Evolutionary conservation across 2,329 filamentous ascomycete species (phyloP).

Genomic region (Fusarium citri): DNA sequence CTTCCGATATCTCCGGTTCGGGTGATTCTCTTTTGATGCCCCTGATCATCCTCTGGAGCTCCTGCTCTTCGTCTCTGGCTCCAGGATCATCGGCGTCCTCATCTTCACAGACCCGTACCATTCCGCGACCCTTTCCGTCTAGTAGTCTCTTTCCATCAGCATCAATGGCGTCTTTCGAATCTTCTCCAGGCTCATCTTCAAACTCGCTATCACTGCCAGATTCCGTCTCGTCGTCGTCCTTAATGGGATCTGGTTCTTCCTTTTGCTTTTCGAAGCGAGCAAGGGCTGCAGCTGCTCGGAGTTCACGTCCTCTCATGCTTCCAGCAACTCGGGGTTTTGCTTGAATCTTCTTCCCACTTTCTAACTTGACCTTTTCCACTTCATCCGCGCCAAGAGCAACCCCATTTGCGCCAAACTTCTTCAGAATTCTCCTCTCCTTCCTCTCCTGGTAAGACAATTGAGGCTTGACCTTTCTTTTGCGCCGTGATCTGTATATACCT

Average conservation of each 20-base stretch:
- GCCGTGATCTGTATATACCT: slow-evolving; percentile 76
- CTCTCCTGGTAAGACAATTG: slow-evolving; percentile 75
- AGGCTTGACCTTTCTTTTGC: slow-evolving; percentile 66
- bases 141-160: slow-evolving; percentile 72
- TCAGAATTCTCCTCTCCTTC: slow-evolving; percentile 77
- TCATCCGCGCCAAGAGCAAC: slow-evolving; percentile 77
- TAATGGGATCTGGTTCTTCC: slow-evolving; percentile 55
- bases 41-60: slow-evolving; percentile 65
- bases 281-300: slow-evolving; percentile 80
- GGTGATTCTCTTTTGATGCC: slow-evolving; percentile 42
- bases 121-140: slow-evolving; percentile 72
- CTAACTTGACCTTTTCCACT: slow-evolving; percentile 71
- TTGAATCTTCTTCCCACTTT: slow-evolving; percentile 71
- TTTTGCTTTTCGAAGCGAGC: slow-evolving; percentile 74
- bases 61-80: slow-evolving; percentile 66
- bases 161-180: slow-evolving; percentile 68
- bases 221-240: slow-evolving; percentile 53
- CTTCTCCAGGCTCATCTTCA: slow-evolving; percentile 58
- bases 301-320: slow-evolving; percentile 78
- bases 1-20: not conserved
- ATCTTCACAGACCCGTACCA: slow-evolving; percentile 82
- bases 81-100: slow-evolving; percentile 65
- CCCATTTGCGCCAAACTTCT: slow-evolving; percentile 81
- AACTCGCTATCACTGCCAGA: slow-evolving; percentile 62
- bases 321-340: slow-evolving; percentile 79